Conservation (phyloP, 1,284 basidiomycete species). For the Prillingera fragicola region DNA sequence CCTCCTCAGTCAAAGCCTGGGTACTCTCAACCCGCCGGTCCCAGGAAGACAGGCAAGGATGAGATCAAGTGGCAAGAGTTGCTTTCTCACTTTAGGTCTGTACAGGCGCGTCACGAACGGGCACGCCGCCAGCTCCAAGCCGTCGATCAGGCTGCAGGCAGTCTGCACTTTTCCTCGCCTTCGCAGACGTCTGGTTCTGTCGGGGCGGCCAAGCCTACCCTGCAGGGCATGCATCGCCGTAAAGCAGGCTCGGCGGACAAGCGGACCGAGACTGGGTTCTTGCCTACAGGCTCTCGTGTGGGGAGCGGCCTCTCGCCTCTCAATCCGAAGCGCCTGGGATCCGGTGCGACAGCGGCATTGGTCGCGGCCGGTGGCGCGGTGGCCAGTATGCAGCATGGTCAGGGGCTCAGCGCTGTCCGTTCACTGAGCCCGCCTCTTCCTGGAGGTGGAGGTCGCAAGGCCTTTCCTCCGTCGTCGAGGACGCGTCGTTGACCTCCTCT, state of each 20-base stretch:
- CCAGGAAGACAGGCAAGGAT: conserved; percentile 70
- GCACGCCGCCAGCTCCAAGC: conserved; percentile 56
- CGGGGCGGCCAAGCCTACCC: conserved; percentile 3
- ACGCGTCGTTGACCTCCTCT: conserved; percentile 16
- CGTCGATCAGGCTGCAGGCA: conserved; percentile 18
- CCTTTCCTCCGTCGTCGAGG: too few relatives aligned
- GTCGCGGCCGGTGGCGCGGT: conserved; percentile 37
- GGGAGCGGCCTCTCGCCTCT: conserved; percentile 38
- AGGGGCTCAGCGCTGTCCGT: conserved; percentile 26
- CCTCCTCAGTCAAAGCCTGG: conserved; percentile 48
- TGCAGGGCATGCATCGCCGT: conserved; percentile 12
- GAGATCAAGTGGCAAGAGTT: conserved; percentile 94
- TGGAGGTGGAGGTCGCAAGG: background rate
- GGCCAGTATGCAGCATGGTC: conserved; percentile 42
- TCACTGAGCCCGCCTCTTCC: conserved; percentile 30
- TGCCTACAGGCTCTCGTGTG: conserved; percentile 2
- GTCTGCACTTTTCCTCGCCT: conserved; percentile 36
- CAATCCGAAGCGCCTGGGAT: conserved; percentile 35
- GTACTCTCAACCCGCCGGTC: conserved; percentile 48
- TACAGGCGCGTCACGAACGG: conserved; percentile 82
- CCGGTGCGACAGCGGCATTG: conserved; percentile 20
- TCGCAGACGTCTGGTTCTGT: conserved; percentile 26
- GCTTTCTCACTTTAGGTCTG: conserved; percentile 70
- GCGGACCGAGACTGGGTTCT: conserved; percentile 7
- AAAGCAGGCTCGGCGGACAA: conserved; percentile 14